Percentiles rank a stretch among this genome's conserved stretches.
Conservation (phyloP, 148 eudicot species). For the Fallopia convolvulus region DNA sequence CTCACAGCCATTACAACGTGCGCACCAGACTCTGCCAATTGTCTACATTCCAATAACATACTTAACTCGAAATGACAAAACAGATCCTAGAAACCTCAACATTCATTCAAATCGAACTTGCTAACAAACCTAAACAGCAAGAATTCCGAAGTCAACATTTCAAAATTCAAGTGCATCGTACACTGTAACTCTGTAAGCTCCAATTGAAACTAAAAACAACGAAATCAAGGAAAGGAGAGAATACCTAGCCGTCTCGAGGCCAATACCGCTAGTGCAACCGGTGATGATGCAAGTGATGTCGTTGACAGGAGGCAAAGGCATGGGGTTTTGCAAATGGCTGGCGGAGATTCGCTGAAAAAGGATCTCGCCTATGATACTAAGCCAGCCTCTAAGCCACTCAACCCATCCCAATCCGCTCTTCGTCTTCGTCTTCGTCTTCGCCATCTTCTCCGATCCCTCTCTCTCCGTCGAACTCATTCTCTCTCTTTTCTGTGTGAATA, state of each 20-base stretch:
- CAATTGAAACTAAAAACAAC: background rate
- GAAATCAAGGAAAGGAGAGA: background rate
- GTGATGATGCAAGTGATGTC: conserved; percentile 72
- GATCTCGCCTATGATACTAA: conserved; percentile 54
- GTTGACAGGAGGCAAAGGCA: conserved; percentile 76
- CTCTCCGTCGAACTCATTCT: conserved; percentile 3
- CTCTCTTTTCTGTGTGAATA: background rate
- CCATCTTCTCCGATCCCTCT: conserved; percentile 3
- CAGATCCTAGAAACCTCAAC: background rate
- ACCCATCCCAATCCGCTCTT: conserved; percentile 76
- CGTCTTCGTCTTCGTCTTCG: conserved; percentile 14
- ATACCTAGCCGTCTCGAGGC: conserved; percentile 77
- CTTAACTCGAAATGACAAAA: background rate
- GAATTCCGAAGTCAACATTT: background rate
- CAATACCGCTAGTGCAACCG: conserved; percentile 89
- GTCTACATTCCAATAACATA: conserved; percentile 30
- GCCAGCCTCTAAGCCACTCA: conserved; percentile 82
- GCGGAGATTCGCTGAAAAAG: conserved; percentile 80
- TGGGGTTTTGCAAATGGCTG: conserved; percentile 65
- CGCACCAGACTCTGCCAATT: conserved; percentile 92
- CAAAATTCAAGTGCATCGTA: background rate
- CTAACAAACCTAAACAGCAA: background rate
- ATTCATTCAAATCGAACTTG: background rate
- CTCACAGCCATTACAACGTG: conserved; percentile 98
- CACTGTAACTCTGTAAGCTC: background rate